Conservation (phyloP, 257 asterid species). For the Perilla frutescens region DNA sequence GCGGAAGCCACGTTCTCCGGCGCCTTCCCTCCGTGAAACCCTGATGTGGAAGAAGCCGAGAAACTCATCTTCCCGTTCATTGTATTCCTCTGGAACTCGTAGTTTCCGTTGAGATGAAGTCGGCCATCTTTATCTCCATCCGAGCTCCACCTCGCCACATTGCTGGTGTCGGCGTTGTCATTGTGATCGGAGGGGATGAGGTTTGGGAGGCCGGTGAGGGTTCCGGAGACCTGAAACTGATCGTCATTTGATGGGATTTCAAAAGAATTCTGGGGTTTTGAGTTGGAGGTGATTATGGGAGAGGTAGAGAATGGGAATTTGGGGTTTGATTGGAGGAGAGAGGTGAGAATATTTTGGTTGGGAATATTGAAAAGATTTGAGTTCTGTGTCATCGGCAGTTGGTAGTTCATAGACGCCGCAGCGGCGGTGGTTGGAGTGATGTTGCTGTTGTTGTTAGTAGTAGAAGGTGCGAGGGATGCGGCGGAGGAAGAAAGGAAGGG, state of each 20-base stretch:
- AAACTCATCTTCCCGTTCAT: conserved; percentile 29
- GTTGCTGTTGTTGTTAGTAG: neutral
- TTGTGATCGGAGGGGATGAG: conserved; percentile 48
- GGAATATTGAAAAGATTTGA: conserved; percentile 48
- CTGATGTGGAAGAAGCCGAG: conserved; percentile 22
- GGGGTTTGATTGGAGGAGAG: conserved; percentile 55
- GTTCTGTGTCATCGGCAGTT: conserved; percentile 35
- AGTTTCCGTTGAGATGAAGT: conserved; percentile 13
- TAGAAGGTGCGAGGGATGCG: conserved; percentile 18
- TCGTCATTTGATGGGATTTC: conserved; percentile 36
- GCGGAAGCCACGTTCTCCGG: conserved; percentile 22
- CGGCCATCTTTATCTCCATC: neutral
- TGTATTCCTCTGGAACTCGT: conserved; percentile 15
- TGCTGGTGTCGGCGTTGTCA: neutral
- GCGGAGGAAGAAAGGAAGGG: conserved; percentile 39
- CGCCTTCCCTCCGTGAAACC: conserved; percentile 32
- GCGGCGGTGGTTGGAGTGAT: conserved; percentile 10
- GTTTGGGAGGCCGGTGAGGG: conserved; percentile 48
- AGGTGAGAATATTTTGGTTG: conserved; percentile 46
- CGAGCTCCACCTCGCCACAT: conserved; percentile 33
- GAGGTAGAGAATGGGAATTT: conserved; percentile 43
- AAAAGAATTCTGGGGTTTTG: conserved; percentile 35
- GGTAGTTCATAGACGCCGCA: conserved; percentile 31
- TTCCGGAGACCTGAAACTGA: conserved; percentile 28
- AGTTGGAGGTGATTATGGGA: neutral